phyloP scores from a whole-genome alignment of 768 basidiomycete genomes.

The Sistotremastrum niveocremeum region DNA sequence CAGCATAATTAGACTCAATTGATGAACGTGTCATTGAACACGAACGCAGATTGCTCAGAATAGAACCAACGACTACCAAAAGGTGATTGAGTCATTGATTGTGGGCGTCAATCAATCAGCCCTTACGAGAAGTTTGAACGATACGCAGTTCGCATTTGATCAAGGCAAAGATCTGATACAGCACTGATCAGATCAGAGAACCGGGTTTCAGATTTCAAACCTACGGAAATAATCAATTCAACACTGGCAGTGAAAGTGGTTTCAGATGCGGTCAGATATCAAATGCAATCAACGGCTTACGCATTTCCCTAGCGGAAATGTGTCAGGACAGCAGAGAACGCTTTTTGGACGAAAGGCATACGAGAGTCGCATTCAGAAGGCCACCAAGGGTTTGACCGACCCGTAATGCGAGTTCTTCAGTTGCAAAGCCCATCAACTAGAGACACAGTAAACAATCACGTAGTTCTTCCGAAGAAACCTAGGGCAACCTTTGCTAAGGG shows the following conservation, averaged over 20 bases:
- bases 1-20: slow-evolving; percentile 13
- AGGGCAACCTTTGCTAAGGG: slow-evolving; percentile 61
- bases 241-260: slow-evolving; percentile 19
- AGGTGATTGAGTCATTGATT: not conserved
- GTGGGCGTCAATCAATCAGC: slow-evolving; percentile 3
- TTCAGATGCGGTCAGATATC: not conserved
- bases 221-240: slow-evolving; percentile 58
- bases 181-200: not conserved
- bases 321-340: not conserved
- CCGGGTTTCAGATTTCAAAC: slow-evolving; percentile 13
- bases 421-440: slow-evolving; percentile 70
- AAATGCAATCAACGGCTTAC: slow-evolving; percentile 8
- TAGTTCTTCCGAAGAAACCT: too few species aligned
- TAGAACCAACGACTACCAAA: slow-evolving; percentile 61
- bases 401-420: slow-evolving; percentile 70
- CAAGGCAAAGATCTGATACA: slow-evolving; percentile 56
- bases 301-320: slow-evolving; percentile 14
- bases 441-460: too few species aligned
- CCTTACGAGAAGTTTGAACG: slow-evolving; percentile 65
- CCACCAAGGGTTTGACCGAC: slow-evolving; percentile 78
- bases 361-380: slow-evolving; percentile 73
- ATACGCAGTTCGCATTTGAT: slow-evolving; percentile 69
- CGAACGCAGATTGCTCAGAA: slow-evolving; percentile 63
- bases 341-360: slow-evolving; percentile 16
- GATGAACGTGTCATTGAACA: slow-evolving; percentile 12